These are phyloP conservation scores for Verticillium isaacii DNA, from an alignment of 2,329 filamentous ascomycete genomes.

Conservation along the genomic window DNA sequence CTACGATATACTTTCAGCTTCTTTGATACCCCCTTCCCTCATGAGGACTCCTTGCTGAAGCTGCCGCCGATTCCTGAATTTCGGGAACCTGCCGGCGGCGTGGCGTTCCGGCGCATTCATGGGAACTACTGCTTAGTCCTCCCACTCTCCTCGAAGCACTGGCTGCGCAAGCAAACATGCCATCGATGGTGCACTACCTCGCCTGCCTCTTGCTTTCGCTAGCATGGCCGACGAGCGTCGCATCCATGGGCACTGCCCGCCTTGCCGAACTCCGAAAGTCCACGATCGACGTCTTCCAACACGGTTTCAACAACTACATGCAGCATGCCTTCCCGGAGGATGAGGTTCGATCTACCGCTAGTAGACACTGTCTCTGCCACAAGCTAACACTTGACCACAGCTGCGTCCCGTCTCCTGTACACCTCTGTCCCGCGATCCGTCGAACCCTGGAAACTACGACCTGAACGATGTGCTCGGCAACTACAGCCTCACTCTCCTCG, in stretches of 20 bases:
- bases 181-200: conserved; percentile 14
- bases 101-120: conserved; percentile 8
- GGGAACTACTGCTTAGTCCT: conserved; percentile 9
- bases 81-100: not conserved
- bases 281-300: conserved; percentile 83
- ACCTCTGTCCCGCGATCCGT: conserved; percentile 77
- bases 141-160: conserved; percentile 3
- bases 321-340: conserved; percentile 91
- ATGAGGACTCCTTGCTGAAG: conserved; percentile 2
- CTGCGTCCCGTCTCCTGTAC: conserved; percentile 80
- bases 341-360: conserved; percentile 46
- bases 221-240: conserved; percentile 32
- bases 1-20: not conserved
- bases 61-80: not conserved
- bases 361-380: not conserved
- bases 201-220: conserved; percentile 22
- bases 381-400: conserved; percentile 31
- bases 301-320: conserved; percentile 96
- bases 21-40: not conserved
- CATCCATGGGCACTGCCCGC: conserved; percentile 51
- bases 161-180: conserved; percentile 11
- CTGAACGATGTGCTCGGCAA: conserved; percentile 96
- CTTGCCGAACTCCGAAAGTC: conserved; percentile 53
- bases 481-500: conserved; percentile 92
- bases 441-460: conserved; percentile 75